A percentile compares a stretch with the other conserved stretches of the same genome.
These are phyloP conservation scores for Colletotrichum sp. DNA, from an alignment of 2,329 filamentous ascomycete species.

Conservation along the genomic window DNA sequence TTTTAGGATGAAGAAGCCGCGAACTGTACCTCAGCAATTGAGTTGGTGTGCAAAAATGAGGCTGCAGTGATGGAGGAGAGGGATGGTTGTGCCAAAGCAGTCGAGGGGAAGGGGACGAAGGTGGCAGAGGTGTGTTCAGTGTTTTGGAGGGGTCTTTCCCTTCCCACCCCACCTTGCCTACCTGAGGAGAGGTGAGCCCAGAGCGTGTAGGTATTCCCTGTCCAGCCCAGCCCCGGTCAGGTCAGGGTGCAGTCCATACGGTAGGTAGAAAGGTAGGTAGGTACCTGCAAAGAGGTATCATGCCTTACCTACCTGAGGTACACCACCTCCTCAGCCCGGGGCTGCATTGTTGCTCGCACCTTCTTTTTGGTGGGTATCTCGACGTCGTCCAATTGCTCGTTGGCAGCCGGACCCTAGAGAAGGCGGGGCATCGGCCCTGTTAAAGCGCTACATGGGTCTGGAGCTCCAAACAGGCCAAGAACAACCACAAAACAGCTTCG, in stretches of 20 bases:
- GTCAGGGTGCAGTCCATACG: neutral
- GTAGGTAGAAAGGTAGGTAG: neutral
- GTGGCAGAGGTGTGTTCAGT: neutral
- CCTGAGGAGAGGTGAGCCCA: conserved; percentile 4
- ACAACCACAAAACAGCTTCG: neutral
- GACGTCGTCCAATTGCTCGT: conserved; percentile 1
- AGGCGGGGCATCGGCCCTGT: conserved; percentile 16
- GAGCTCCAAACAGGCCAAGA: conserved; percentile 9
- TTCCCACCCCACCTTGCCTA: conserved; percentile 3
- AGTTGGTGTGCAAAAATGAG: neutral
- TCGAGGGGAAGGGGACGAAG: neutral
- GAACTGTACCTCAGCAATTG: neutral
- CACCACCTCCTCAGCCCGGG: neutral
- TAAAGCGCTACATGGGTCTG: conserved; percentile 1
- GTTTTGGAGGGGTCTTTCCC: conserved; percentile 21
- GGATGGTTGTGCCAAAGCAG: neutral
- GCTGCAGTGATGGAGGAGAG: neutral
- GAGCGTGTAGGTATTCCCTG: neutral
- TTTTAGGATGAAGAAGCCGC: neutral
- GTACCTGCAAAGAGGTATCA: neutral
- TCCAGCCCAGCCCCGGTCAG: neutral
- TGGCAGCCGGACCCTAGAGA: neutral
- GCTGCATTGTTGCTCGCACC: conserved; percentile 1
- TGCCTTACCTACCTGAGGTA: conserved; percentile 1
- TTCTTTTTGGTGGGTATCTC: conserved; percentile 16